phyloP scores from a whole-genome alignment of 1,139 yeast genomes.

The Blastobotrys arbuscula region DNA sequence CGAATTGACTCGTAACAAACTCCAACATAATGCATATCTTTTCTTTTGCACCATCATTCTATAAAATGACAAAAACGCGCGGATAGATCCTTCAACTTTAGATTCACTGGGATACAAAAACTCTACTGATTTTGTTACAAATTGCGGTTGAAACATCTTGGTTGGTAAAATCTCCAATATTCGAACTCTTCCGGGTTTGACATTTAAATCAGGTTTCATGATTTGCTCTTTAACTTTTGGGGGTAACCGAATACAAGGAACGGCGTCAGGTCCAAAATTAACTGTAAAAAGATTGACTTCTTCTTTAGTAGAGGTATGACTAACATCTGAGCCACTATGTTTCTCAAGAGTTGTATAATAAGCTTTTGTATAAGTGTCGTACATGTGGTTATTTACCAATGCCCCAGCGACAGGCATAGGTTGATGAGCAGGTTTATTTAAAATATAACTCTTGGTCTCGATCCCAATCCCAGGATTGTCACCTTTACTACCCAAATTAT shows the following conservation, averaged over 20 bases:
- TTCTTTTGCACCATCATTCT: slow-evolving; percentile 44
- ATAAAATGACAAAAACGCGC: slow-evolving; percentile 64
- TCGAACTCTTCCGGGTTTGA: slow-evolving; percentile 39
- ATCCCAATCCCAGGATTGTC: slow-evolving; percentile 30
- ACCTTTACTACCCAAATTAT: neutral
- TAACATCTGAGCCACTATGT: no score
- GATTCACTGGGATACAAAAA: slow-evolving; percentile 59
- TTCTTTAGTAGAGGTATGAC: no score
- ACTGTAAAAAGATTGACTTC: no score
- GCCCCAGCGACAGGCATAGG: no score
- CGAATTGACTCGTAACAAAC: slow-evolving; percentile 51
- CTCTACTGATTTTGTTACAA: slow-evolving; percentile 49
- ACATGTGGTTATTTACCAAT: no score
- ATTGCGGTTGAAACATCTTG: slow-evolving; percentile 31
- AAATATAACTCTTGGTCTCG: slow-evolving; percentile 65
- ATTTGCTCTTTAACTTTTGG: neutral
- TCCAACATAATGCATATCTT: slow-evolving; percentile 68
- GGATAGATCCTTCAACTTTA: slow-evolving; percentile 54
- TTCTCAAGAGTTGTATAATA: no score
- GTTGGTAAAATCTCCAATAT: slow-evolving; percentile 63
- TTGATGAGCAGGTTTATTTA: slow-evolving; percentile 56
- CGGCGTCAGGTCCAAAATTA: no score
- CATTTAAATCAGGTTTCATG: slow-evolving; percentile 18
- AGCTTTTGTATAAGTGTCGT: no score
- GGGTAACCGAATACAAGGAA: no score